These are phyloP conservation scores for Diaporthe destruens DNA, from an alignment of 2,329 filamentous ascomycete genomes.

Conservation along the genomic window DNA sequence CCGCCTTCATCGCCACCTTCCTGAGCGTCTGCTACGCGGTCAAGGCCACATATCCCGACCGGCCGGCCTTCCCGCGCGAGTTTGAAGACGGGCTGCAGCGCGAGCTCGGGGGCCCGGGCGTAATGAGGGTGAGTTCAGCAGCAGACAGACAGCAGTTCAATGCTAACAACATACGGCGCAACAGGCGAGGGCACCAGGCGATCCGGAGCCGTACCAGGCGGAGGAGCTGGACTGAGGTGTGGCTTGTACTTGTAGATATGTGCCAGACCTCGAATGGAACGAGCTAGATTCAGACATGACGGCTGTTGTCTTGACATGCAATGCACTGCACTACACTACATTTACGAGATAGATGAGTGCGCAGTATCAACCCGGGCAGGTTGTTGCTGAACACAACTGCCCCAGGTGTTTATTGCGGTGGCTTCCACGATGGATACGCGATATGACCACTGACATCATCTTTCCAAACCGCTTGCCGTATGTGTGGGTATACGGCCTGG, in stretches of 20 bases:
- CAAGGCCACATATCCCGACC: constrained; percentile 78
- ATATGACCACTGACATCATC: not conserved
- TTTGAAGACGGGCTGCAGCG: constrained; percentile 80
- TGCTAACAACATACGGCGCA: constrained; percentile 35
- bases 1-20: constrained; percentile 73
- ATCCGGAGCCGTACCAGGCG: constrained; percentile 62
- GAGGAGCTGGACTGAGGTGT: constrained; percentile 45
- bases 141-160: not conserved
- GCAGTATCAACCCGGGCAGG: not conserved
- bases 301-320: not conserved
- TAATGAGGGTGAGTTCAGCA: constrained; percentile 69
- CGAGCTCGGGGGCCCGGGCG: constrained; percentile 79
- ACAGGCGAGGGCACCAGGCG: constrained; percentile 68
- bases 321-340: not conserved
- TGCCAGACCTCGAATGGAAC: not conserved
- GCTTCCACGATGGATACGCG: not conserved
- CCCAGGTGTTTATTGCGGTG: not conserved
- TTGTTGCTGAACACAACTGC: not conserved
- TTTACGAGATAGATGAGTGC: not conserved
- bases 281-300: not conserved
- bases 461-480: not conserved
- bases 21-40: constrained; percentile 76
- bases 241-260: constrained; percentile 45
- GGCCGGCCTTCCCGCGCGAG: constrained; percentile 74
- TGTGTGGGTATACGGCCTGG: not conserved